Evolutionary conservation across 2,329 filamentous ascomycete species (phyloP).

Genomic region (Grosmannia serpens): DNA sequence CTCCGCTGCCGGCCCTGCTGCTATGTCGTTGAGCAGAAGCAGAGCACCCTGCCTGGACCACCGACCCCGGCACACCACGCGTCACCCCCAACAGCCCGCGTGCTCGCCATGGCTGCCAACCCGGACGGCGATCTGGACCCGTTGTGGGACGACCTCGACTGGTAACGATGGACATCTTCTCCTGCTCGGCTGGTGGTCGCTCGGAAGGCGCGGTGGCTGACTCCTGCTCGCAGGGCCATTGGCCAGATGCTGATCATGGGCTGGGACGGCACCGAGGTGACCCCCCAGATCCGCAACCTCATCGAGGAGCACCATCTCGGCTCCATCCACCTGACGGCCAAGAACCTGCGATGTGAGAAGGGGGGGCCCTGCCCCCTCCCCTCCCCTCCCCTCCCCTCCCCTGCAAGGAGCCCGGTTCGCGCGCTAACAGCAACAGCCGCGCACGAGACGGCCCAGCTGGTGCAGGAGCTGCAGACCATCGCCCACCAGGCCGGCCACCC

Average conservation of each 20-base stretch:
- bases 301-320: slow-evolving; percentile 82
- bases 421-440: slow-evolving; percentile 68
- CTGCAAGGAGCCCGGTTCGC: too few species aligned
- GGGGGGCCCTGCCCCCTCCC: too few species aligned
- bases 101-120: slow-evolving; percentile 22
- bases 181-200: too few species aligned
- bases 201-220: too few species aligned
- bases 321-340: slow-evolving; percentile 72
- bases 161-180: slow-evolving; percentile 42
- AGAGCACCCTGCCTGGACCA: too few species aligned
- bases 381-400: too few species aligned
- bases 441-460: slow-evolving; percentile 75
- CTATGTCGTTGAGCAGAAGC: not conserved
- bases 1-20: not conserved
- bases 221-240: slow-evolving; percentile 42
- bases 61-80: not conserved
- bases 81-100: slow-evolving; percentile 1
- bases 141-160: slow-evolving; percentile 66
- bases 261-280: slow-evolving; percentile 76
- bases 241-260: slow-evolving; percentile 74
- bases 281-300: slow-evolving; percentile 67
- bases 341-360: slow-evolving; percentile 66
- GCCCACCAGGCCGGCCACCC: slow-evolving; percentile 84
- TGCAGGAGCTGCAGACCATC: slow-evolving; percentile 85
- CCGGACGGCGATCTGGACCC: slow-evolving; percentile 41